phyloP scores from a whole-genome alignment of 2,329 filamentous ascomycete genomes.

The Epichloe sp. region DNA sequence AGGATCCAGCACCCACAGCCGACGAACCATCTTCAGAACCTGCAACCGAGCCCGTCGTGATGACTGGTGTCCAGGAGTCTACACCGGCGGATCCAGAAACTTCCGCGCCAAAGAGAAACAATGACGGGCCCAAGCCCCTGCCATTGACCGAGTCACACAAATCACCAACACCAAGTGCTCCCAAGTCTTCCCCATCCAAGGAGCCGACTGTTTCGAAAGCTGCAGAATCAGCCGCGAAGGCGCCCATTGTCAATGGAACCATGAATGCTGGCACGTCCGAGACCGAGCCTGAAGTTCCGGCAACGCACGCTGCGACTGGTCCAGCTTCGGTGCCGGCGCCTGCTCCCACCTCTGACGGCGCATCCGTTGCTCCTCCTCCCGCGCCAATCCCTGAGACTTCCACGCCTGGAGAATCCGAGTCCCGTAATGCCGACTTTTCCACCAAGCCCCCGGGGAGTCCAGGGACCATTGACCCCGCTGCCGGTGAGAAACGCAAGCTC shows the following conservation, averaged over 20 bases:
- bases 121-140: conserved; percentile 7
- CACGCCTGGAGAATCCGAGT: background rate
- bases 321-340: conserved; percentile 4
- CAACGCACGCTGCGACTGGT: conserved; percentile 5
- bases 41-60: conserved; percentile 14
- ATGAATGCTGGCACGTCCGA: background rate
- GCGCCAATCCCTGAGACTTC: background rate
- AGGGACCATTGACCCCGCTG: conserved; percentile 7
- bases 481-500: conserved; percentile 28
- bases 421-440: background rate
- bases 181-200: background rate
- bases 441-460: conserved; percentile 8
- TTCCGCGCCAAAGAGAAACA: conserved; percentile 5
- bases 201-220: background rate
- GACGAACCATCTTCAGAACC: conserved; percentile 11
- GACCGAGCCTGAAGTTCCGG: conserved; percentile 1
- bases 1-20: conserved; percentile 10
- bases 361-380: conserved; percentile 1
- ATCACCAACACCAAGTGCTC: background rate
- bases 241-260: background rate
- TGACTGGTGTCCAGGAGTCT: conserved; percentile 13
- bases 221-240: background rate
- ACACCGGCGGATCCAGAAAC: conserved; percentile 10
- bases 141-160: conserved; percentile 2
- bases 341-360: conserved; percentile 4